These are phyloP conservation scores for Russula foetens DNA, from an alignment of 768 basidiomycete genomes.

Conservation along the genomic window DNA sequence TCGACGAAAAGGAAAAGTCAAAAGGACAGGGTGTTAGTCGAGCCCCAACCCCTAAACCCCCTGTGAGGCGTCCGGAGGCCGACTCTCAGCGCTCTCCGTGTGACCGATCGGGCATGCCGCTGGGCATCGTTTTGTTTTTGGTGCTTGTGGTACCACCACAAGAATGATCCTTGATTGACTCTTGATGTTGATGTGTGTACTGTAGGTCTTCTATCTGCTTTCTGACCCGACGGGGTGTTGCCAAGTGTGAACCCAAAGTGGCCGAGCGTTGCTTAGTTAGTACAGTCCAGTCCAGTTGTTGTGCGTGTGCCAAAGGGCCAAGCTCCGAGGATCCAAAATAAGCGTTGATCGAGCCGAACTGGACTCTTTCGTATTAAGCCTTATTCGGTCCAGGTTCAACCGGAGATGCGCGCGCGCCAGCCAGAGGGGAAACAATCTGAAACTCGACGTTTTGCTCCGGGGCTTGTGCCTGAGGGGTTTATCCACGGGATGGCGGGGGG, in stretches of 20 bases:
- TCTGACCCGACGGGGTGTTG: neutral
- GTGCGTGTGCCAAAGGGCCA: too few species aligned
- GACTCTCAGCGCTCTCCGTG: neutral
- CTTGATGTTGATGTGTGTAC: too few species aligned
- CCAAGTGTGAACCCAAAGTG: too few species aligned
- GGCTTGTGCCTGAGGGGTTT: neutral
- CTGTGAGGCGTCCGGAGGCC: neutral
- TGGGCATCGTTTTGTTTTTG: neutral
- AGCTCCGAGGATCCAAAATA: constrained; percentile 13
- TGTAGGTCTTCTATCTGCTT: neutral
- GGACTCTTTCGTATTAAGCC: constrained; percentile 2
- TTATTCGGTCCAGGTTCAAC: constrained; percentile 4
- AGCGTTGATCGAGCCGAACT: constrained; percentile 2
- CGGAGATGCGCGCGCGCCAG: neutral
- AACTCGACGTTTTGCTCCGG: neutral
- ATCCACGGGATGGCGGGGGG: neutral
- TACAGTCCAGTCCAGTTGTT: too few species aligned
- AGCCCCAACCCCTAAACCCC: too few species aligned
- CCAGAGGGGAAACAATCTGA: neutral
- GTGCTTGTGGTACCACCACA: too few species aligned
- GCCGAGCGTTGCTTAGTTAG: too few species aligned
- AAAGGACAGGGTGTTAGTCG: too few species aligned
- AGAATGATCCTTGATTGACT: neutral
- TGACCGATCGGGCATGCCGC: neutral
- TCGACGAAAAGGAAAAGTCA: too few species aligned